A percentile compares a stretch with the other conserved stretches of the same genome.
Evolutionary conservation across 805 yeast genomes (phyloP).

Genomic region (Schwanniomyces polymorphus): DNA sequence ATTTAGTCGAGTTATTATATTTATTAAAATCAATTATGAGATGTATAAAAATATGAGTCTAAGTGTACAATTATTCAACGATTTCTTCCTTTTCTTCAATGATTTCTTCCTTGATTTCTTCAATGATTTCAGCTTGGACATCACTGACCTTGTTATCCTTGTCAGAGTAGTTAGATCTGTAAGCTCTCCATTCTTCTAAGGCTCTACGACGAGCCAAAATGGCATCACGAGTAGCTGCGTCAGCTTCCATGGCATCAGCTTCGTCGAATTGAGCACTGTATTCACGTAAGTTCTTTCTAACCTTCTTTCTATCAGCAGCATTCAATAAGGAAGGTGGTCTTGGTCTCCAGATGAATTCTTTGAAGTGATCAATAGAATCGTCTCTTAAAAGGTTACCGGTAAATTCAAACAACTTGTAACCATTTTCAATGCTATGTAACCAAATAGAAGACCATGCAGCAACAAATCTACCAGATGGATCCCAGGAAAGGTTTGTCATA

Average conservation of each 20-base stretch:
- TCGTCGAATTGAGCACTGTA: slow-evolving; percentile 93
- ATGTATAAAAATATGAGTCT: neutral
- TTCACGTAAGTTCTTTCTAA: slow-evolving; percentile 84
- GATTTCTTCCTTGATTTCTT: slow-evolving; percentile 77
- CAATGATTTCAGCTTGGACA: slow-evolving; percentile 54
- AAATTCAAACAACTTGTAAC: slow-evolving; percentile 83
- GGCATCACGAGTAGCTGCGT: slow-evolving; percentile 85
- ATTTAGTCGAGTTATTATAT: neutral
- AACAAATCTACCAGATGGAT: slow-evolving; percentile 89
- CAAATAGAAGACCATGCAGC: slow-evolving; percentile 86
- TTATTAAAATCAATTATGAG: neutral
- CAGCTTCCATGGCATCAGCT: slow-evolving; percentile 92
- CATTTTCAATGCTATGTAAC: slow-evolving; percentile 85
- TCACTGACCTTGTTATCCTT: slow-evolving; percentile 43
- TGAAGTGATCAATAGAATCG: slow-evolving; percentile 79
- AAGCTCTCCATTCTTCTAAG: slow-evolving; percentile 82
- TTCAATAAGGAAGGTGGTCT: slow-evolving; percentile 81
- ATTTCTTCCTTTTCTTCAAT: slow-evolving; percentile 72
- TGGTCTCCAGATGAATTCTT: slow-evolving; percentile 95
- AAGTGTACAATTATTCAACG: slow-evolving; percentile 38
- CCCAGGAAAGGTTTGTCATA: slow-evolving; percentile 87
- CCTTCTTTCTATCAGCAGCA: slow-evolving; percentile 82
- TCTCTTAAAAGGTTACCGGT: slow-evolving; percentile 77
- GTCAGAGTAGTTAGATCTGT: slow-evolving; percentile 53
- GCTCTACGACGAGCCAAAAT: slow-evolving; percentile 79